A percentile compares a stretch with the other conserved stretches of the same genome.
Conservation (phyloP, 176 grass and related monocot genomes). For the Lolium perenne region DNA sequence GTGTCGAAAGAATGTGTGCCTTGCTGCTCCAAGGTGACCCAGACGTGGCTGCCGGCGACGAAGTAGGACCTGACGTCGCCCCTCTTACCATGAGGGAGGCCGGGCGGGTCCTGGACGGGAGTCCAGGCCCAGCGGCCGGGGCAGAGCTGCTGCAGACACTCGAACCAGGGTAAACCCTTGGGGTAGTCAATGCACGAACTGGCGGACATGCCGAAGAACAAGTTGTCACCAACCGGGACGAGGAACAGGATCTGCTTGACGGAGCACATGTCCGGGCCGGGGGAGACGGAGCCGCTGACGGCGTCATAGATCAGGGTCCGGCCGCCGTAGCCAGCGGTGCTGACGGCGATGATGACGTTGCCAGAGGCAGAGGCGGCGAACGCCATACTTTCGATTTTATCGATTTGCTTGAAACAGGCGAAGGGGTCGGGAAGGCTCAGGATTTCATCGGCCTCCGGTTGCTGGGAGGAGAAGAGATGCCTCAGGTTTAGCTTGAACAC, state of each 20-base stretch:
- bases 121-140: neutral
- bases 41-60: neutral
- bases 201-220: neutral
- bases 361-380: no score
- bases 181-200: neutral
- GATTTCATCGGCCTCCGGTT: neutral
- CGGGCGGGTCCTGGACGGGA: neutral
- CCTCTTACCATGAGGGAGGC: neutral
- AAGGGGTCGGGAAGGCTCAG: neutral
- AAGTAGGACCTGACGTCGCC: conserved; percentile 4
- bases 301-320: no score
- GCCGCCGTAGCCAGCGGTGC: no score
- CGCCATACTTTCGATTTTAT: no score
- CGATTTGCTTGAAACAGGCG: no score
- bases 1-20: neutral
- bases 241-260: neutral
- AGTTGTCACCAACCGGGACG: neutral
- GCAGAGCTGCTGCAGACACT: neutral
- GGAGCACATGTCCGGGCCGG: conserved; percentile 5
- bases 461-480: neutral
- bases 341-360: no score
- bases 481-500: neutral
- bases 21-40: neutral
- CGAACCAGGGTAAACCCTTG: neutral
- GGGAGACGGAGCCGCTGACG: neutral